Conservation (phyloP, 73 alveolate genomes). For the Diophrys appendiculata region DNA sequence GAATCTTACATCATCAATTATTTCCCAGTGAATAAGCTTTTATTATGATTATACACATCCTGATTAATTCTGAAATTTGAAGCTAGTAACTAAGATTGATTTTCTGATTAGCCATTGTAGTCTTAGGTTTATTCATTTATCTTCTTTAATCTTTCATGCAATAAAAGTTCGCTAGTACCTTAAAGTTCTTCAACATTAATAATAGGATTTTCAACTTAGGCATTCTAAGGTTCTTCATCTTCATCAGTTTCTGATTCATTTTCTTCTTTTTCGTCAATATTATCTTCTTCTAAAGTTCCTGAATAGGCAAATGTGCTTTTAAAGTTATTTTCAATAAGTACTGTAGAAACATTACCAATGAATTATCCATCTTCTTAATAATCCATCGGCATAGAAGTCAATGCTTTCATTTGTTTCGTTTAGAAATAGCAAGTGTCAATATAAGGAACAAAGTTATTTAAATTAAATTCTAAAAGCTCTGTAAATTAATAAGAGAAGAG, state of each 20-base stretch:
- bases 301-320: background rate
- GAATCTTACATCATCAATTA: no score
- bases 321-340: background rate
- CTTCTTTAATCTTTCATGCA: background rate
- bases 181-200: background rate
- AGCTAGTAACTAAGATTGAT: no score
- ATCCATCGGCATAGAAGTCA: background rate
- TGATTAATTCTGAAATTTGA: no score
- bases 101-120: no score
- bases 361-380: background rate
- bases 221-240: no score
- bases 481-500: constrained; percentile 1
- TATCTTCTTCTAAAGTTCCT: background rate
- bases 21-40: no score
- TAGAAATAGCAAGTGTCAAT: constrained; percentile 25
- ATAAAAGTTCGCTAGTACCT: background rate
- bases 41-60: no score
- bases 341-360: background rate
- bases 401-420: constrained; percentile 13
- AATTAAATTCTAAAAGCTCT: constrained; percentile 3
- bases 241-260: no score
- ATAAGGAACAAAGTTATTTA: background rate
- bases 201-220: no score
- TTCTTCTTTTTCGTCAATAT: background rate
- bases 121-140: no score